Base-by-base conservation (phyloP, 805 yeast species). In the Ogataea minuta region DNA sequence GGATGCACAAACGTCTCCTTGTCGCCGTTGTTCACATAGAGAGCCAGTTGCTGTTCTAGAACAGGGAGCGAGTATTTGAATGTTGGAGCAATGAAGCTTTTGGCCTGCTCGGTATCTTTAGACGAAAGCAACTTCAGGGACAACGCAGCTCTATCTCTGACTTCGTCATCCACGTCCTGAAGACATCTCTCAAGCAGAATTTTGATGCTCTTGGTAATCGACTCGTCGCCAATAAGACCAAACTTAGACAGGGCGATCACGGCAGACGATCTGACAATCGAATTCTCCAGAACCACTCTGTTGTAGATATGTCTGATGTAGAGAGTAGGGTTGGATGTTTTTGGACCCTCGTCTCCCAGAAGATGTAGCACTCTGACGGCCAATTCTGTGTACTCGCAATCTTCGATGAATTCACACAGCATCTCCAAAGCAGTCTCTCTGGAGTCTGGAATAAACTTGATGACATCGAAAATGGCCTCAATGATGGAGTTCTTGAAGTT, bases 221-320 rank as follows among this genome's bases (percentile, higher is more conserved):
- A 70, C 11, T 74, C 76, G 50, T 89, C 95, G 41, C 81, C 80
- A 28, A 81, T 76, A 41, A 86, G 68, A 6, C 95, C 95, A 68
- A 91, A 93, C 65, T 90, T 89, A 21, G 96, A 80, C 49, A 93
- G 73, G 0, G 98, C 90, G 51, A 86, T 78, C 29, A 93, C 95
- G 0, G 99, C 99, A 27, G 96, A 89, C 2, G 97, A 90, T 62
- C 99, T 80, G 40, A 93, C 90, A 43, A 90, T 82, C 5, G 98
- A 87, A 64, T 93, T 93, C 59, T 93, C 99, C 58, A 93, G 76
- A 4, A 91, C 96, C 60, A 93, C 91, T 62, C 99, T 79, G 75
- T 93, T 93, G 70, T 91, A 93, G 52, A 93, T 91, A 64, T 90
- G 95, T 69, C 99, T 83, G 47, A 93, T 90, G 64, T 88, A 91